Base-by-base conservation (phyloP, 768 basidiomycete species). In the Harrya chromipes region DNA sequence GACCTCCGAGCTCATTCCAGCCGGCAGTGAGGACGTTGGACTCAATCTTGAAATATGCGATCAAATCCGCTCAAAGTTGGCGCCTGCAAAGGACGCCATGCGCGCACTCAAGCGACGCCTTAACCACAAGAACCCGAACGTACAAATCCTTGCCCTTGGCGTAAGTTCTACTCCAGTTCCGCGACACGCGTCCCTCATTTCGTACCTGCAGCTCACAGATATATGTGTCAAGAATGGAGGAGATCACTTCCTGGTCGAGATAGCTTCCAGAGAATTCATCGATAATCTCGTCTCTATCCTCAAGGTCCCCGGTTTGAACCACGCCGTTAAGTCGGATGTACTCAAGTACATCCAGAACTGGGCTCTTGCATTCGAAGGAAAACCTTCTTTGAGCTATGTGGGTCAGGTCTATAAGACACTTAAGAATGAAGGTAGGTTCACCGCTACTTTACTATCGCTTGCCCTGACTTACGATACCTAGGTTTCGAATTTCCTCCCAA, bases 181-280 rank as follows among this genome's bases (percentile, higher is more conserved):
- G n/a, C 24, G 27, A 39, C 43, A 4, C 35, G 48, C 41, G 27
- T 43, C 38, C 14, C 46, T 50, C 42, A 59, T 21, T 26, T 29
- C 10, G 36, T 33, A 13, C 46, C n/a, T 3, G 4, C 64, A 95
- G 89, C 75, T 97, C 42, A 84, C 89, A 40, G 97, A 98, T 68
- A 77, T 85, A 9, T 94, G 91, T 61, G 80, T 98, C 67, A 99
- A 99, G 84, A 99, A 99, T 61, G 93, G 92, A 10, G 97, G 97
- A 0, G 93, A 97, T 57, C 82, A 84, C 38, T 98, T 99, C 63
- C 72, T 98, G 43, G 68, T 68, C 2, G 93, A 97, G 65, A 70
- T 95, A 40, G 83, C 88, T 6, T 91, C 90, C 6, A 78, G 91
- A 47, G 94, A 97, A 63, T 95, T 94, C 64, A 85, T 95, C 69